Evolutionary conservation across 2,329 filamentous ascomycete species (phyloP), one percentile per base, ranked within the genome.

Genomic region (Colletotrichum karsti): DNA sequence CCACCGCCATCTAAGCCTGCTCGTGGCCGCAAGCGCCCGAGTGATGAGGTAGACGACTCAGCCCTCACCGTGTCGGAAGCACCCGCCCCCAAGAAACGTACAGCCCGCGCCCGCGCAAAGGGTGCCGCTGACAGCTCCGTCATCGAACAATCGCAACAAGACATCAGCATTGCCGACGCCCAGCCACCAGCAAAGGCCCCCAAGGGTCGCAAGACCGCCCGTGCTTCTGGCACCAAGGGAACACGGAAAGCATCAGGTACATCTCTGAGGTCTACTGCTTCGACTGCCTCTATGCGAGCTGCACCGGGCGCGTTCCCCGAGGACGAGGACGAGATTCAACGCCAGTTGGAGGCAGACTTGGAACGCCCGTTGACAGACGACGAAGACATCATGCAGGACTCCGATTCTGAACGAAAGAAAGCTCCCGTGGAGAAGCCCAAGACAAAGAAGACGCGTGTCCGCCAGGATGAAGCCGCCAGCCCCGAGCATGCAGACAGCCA

Each of bases 241-340:
- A 70, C 72, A 10, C 74, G 74, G 55, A 76, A 77, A 26, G 72
- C 63, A 15, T 72, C 71, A 5, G 63, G 22, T 76, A 79, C 39
- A 73, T 78, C 12, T 83, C 85, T 15, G 79, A 82, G 57, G 35
- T 86, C 88, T 1, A 84, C 83, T 35, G 79, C 81, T 0, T 80
- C 82, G 2, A 74, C 80, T 7, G 80, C 73, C 4, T 80, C 80
- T 2, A 65, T 81, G 5, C 75, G 76, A 37, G 75, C 74, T 4
- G 76, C 80, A 5, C 74, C 82, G n/a, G 79, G 79, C 15, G 77
- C 78, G 5, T 78, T 87, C 10, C 85, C 86, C 0, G 65, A 68
- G 3, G 84, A 88, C 61, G 90, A 93, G 68, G 87, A 89, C 2
- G 90, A 92, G 70, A 85, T 93, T 39, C 89, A 93, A 57, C 86